Percentiles rank a stretch among this genome's conserved stretches.
Evolutionary conservation across 129 eudicot species (phyloP).

Genomic region (Kitagawia praeruptora): DNA sequence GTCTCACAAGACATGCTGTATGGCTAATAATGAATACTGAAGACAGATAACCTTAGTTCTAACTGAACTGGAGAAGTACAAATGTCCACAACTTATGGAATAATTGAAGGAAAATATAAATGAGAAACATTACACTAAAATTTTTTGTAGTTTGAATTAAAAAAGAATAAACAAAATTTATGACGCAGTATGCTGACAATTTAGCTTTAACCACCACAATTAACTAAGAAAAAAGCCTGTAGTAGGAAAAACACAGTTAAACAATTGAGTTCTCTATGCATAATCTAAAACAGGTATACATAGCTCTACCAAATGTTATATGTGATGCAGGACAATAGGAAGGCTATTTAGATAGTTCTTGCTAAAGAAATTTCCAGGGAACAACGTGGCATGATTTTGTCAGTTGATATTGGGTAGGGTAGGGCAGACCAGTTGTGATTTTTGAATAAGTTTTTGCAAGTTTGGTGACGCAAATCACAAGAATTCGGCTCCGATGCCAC

Average conservation of each 20-base stretch:
- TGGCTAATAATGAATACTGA: background rate
- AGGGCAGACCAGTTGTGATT: background rate
- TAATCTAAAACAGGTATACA: background rate
- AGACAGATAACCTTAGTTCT: background rate
- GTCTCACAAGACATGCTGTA: background rate
- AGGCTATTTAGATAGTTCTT: background rate
- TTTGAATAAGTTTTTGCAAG: background rate
- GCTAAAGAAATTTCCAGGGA: background rate
- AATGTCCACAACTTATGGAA: background rate
- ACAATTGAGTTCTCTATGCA: background rate
- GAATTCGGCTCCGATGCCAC: background rate
- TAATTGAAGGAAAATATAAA: background rate
- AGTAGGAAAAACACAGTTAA: background rate
- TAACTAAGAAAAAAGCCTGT: background rate
- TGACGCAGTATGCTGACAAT: background rate
- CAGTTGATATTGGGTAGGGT: background rate
- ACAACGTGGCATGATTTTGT: background rate
- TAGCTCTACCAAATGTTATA: background rate
- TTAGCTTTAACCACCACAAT: background rate
- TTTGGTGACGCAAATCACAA: background rate
- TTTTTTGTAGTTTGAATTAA: background rate
- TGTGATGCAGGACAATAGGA: background rate
- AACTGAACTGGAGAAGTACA: background rate
- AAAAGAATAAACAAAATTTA: background rate
- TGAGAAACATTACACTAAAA: background rate